Base-by-base conservation (phyloP, 371 early-diverging fungal species). In the Polyrhizophydium stewartii region DNA sequence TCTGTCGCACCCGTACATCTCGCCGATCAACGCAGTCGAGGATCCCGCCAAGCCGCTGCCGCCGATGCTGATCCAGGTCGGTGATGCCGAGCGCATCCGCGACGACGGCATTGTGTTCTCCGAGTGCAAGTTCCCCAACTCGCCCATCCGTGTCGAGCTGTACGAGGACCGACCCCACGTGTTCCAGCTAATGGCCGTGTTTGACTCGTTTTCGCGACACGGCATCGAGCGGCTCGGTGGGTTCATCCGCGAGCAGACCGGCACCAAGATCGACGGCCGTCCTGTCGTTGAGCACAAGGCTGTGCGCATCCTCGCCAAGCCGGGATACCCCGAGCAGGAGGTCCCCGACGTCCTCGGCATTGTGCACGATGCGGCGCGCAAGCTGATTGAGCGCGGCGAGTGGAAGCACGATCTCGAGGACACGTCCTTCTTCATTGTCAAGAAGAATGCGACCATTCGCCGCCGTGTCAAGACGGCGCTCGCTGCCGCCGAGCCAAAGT, bases 31-130 rank as follows among this genome's bases (percentile, higher is more conserved):
- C 55, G 67, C 68, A 24, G 21, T 32, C n/a, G 66, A 64, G 35
- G 45, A 52, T 40, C 40, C 59, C 5, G 40, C n/a, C 16, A 41
- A 40, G 10, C 69, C 69, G 21, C 55, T 85, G n/a, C 82, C 82
- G 6, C 85, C 85, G 7, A 72, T 79, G 19, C 52, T 84, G 31
- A 77, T 87, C 46, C 88, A 87, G 64, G 72, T 73, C 32, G 87
- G 86, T 16, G 76, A 74, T 19, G 74, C 75, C 32, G 87, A 87
- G 57, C 70, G 81, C 2, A 59, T 85, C 25, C 72, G 84, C 28
- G 85, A 85, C 64, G 87, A 87, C 47, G 59, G 27, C 27, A 60
- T 79, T 40, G 37, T 32, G 24, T 74, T 71, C 55, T 46, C 59
- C 17, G 46, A 13, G 19, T 1, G 25, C 25, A 35, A 35, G 16